Conservation (phyloP, 306 rosid species). For the Neltuma alba region DNA sequence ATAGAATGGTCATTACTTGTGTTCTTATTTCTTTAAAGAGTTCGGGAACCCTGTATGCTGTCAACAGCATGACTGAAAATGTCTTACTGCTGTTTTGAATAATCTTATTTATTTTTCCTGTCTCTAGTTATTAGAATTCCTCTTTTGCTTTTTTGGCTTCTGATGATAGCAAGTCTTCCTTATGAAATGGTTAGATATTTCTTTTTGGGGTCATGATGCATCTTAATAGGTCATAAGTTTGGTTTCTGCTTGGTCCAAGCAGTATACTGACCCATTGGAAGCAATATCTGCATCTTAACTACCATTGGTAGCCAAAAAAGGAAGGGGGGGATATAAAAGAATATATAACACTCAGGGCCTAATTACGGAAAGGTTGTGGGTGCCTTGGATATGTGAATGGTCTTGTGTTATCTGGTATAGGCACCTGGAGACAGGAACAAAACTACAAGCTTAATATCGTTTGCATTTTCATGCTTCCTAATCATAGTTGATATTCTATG, state of each 20-base stretch:
- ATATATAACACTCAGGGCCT: background rate
- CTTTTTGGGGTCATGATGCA: background rate
- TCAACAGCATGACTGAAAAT: background rate
- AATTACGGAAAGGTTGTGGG: background rate
- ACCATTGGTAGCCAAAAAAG: background rate
- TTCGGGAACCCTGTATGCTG: background rate
- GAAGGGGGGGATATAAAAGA: background rate
- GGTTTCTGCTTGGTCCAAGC: background rate
- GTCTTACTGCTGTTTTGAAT: conserved; percentile 1
- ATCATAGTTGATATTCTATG: conserved; percentile 14
- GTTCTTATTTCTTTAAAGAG: background rate
- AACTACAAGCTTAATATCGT: background rate
- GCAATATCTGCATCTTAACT: background rate
- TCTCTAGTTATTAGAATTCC: background rate
- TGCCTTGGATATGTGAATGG: conserved; percentile 1
- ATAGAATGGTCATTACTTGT: background rate
- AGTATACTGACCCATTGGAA: background rate
- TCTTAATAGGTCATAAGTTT: background rate
- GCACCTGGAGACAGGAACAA: conserved; percentile 7
- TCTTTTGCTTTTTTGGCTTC: background rate
- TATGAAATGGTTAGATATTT: background rate
- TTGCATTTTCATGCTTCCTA: conserved; percentile 1
- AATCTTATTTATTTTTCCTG: background rate
- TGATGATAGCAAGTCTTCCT: background rate
- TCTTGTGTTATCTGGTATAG: conserved; percentile 12